phyloP scores from a whole-genome alignment of 2,329 filamentous ascomycete species.

The Westerdykella aurantiaca region DNA sequence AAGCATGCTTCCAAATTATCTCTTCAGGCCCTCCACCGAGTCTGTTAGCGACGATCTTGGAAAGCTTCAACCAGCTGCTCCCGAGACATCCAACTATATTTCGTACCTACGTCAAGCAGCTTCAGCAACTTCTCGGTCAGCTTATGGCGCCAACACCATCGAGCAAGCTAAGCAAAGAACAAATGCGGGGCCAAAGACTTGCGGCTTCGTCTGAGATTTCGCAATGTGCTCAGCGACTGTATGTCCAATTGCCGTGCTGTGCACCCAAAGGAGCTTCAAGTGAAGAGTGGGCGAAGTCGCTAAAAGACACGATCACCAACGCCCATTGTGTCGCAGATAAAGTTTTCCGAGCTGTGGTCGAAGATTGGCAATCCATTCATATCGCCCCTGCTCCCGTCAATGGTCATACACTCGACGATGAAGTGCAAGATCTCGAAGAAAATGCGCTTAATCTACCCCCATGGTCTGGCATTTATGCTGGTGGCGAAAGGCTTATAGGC shows the following conservation, averaged over 20 bases:
- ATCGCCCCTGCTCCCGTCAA: conserved; percentile 31
- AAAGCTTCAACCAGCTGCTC: conserved; percentile 65
- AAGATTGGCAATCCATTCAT: conserved; percentile 70
- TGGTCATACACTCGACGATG: conserved; percentile 23
- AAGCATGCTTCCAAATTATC: conserved; percentile 61
- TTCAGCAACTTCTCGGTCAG: conserved; percentile 55
- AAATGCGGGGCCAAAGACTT: conserved; percentile 29
- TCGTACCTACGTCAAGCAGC: conserved; percentile 65
- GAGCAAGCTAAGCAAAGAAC: conserved; percentile 17
- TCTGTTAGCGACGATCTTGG: conserved; percentile 63
- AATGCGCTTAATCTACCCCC: conserved; percentile 51
- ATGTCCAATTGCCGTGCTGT: conserved; percentile 69
- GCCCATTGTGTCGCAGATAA: conserved; percentile 68
- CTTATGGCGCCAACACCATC: conserved; percentile 61
- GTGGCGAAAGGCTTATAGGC: conserved; percentile 61
- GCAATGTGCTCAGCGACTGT: conserved; percentile 57
- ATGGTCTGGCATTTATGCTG: conserved; percentile 72
- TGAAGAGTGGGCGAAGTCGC: conserved; percentile 70
- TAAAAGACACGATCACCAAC: conserved; percentile 57
- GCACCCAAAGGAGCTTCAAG: conserved; percentile 71
- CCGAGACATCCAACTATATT: conserved; percentile 80
- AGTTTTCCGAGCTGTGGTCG: conserved; percentile 70
- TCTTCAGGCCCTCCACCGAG: conserved; percentile 18
- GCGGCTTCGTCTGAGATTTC: conserved; percentile 50
- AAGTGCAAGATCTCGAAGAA: conserved; percentile 36